These are phyloP conservation scores for Penicillium verrucosum DNA, from an alignment of 2,329 filamentous ascomycete genomes.

Conservation along the genomic window DNA sequence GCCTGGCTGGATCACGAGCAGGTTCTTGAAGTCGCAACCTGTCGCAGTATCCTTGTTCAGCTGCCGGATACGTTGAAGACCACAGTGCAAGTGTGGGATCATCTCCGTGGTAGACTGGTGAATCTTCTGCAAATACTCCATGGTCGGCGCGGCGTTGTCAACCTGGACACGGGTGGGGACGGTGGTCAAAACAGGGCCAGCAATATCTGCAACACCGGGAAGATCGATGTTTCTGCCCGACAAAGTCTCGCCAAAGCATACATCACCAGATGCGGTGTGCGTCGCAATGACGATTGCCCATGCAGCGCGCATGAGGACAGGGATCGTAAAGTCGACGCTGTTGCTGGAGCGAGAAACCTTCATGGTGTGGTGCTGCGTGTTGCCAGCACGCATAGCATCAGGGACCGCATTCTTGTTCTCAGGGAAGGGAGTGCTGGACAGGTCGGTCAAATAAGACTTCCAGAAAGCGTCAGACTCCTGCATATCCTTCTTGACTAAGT, in stretches of 20 bases:
- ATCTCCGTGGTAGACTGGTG: slow-evolving; percentile 56
- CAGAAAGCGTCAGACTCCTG: slow-evolving; percentile 33
- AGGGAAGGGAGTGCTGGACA: slow-evolving; percentile 31
- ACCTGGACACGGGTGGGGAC: slow-evolving; percentile 42
- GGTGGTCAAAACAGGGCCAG: slow-evolving; percentile 43
- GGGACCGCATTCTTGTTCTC: slow-evolving; percentile 21
- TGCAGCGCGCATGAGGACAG: slow-evolving; percentile 50
- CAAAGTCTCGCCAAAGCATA: slow-evolving; percentile 55
- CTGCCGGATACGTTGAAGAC: slow-evolving; percentile 52
- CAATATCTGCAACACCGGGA: slow-evolving; percentile 47
- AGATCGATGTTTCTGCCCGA: slow-evolving; percentile 54
- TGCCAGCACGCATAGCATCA: slow-evolving; percentile 25
- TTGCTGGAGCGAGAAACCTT: slow-evolving; percentile 19
- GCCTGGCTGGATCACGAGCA: slow-evolving; percentile 44
- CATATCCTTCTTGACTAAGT: slow-evolving; percentile 28
- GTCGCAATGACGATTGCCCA: slow-evolving; percentile 52
- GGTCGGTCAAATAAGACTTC: slow-evolving; percentile 29
- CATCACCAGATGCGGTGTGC: slow-evolving; percentile 48
- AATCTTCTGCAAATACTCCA: slow-evolving; percentile 55
- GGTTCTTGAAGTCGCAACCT: slow-evolving; percentile 49
- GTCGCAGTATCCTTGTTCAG: slow-evolving; percentile 48
- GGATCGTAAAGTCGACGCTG: slow-evolving; percentile 40
- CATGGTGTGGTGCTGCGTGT: slow-evolving; percentile 24
- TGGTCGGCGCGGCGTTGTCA: slow-evolving; percentile 34
- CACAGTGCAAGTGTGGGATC: slow-evolving; percentile 64